Evolutionary conservation across 2,329 filamentous ascomycete species (phyloP).

Genomic region (Chaetomium strumarium): DNA sequence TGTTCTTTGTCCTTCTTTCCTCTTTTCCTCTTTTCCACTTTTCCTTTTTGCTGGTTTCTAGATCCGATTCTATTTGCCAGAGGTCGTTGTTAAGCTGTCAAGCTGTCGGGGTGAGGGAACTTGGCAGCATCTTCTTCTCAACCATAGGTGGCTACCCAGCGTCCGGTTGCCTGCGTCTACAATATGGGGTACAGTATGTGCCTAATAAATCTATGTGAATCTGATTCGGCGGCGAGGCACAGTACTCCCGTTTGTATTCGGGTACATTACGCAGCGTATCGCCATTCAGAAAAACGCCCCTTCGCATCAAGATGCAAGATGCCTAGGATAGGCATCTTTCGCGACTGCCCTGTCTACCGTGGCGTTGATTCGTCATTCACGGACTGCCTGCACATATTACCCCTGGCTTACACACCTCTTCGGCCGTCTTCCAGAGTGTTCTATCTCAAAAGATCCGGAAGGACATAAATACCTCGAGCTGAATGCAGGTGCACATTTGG

Average conservation of each 20-base stretch:
- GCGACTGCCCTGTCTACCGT: not conserved
- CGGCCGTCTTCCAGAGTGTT: conserved; percentile 11
- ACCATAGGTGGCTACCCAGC: no score
- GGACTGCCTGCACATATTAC: not conserved
- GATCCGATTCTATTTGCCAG: no score
- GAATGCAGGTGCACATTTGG: not conserved
- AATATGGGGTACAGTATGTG: no score
- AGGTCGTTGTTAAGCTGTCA: no score
- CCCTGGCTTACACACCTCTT: conserved; percentile 10
- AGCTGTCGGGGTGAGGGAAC: no score
- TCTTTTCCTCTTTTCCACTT: no score
- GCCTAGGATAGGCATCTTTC: not conserved
- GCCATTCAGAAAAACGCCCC: not conserved
- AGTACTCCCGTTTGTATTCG: no score
- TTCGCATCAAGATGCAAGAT: not conserved
- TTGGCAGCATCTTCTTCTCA: no score
- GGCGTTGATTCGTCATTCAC: conserved; percentile 9
- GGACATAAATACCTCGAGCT: not conserved
- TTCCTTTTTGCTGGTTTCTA: no score
- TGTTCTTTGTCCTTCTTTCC: no score
- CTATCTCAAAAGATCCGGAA: not conserved
- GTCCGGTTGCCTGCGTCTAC: no score
- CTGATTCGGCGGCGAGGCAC: not conserved
- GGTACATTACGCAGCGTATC: not conserved
- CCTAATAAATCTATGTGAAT: no score